Conservation (phyloP, 2,329 filamentous ascomycete genomes). For the Talaromyces sp. region DNA sequence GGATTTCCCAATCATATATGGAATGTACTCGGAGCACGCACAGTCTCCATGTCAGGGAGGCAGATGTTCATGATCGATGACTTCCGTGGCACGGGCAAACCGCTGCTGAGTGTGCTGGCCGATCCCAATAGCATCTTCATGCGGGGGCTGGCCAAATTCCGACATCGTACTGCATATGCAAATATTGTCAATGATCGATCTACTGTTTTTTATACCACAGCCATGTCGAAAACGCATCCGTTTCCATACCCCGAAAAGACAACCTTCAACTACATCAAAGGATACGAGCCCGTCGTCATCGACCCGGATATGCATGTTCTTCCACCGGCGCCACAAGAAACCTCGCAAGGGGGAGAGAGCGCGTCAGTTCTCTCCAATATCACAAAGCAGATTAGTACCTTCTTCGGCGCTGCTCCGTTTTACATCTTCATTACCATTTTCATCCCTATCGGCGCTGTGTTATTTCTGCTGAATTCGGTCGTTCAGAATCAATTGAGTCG, state of each 20-base stretch:
- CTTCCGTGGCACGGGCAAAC: slow-evolving; percentile 77
- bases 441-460: slow-evolving; percentile 65
- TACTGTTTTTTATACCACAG: slow-evolving; percentile 78
- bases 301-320: slow-evolving; percentile 42
- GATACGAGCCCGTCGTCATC: slow-evolving; percentile 71
- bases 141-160: slow-evolving; percentile 69
- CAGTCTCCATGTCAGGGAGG: slow-evolving; percentile 74
- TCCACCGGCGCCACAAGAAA: slow-evolving; percentile 22
- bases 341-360: slow-evolving; percentile 2
- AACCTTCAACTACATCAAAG: slow-evolving; percentile 67
- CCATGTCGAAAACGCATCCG: slow-evolving; percentile 72
- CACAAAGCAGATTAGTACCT: slow-evolving; percentile 30
- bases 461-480: slow-evolving; percentile 70
- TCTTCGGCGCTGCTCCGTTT: slow-evolving; percentile 57
- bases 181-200: slow-evolving; percentile 85
- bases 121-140: slow-evolving; percentile 85
- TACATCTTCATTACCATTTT: slow-evolving; percentile 63
- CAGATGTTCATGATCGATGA: slow-evolving; percentile 84
- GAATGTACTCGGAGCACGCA: slow-evolving; percentile 80
- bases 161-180: slow-evolving; percentile 71
- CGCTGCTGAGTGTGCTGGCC: slow-evolving; percentile 74
- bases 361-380: slow-evolving; percentile 14
- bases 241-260: slow-evolving; percentile 64
- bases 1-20: slow-evolving; percentile 64
- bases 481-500: slow-evolving; percentile 73